Base-by-base conservation (phyloP, 192 early-diverging fungal species). In the Linnemannia zychae region DNA sequence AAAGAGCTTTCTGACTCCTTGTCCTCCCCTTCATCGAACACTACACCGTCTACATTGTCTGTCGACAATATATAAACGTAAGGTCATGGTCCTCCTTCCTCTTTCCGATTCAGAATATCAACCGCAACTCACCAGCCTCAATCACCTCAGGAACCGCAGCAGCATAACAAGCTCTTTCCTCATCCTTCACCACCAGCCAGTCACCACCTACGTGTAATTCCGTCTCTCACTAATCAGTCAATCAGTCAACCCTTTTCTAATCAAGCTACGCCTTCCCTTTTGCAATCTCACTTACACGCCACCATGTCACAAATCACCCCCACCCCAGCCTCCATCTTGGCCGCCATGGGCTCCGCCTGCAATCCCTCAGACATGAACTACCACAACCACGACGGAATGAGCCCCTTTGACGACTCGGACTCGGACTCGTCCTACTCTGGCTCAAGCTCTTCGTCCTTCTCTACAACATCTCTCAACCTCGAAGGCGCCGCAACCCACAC, bases 261-360 rank as follows among this genome's bases (percentile, higher is more conserved):
- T 28, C 7, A 37, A 69, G 33, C 48, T 28, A 48, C 28, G 57
- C 57, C 57, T 28, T 22, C 31, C 22, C n/a, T 11, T 15, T 22
- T 7, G 22, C 28, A 28, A 31, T n/a, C 9, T n/a, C 9, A 57
- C 13, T 37, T 17, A 37, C 28, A 71, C 36, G 31, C 33, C 22
- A 79, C 36, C 48, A 85, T 85, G 78, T 70, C 77, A 72, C 77
- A 79, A 36, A 69, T 76, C 57, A 85, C 83, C 20, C 83, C 83
- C 48, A 85, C 83, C 36, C 83, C 83, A 66, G 83, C 83, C 22
- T 85, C 83, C 4, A 85, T 85, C 74, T 38, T 85, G 44, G 83
- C 83, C 52, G 79, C 83, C 16, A 85, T 85, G 47, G 78, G 71
- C 1, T 63, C 36, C 47, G 31, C 40, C 34, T 67, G 74, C 69